Base-by-base conservation (phyloP, 306 rosid species). In the Cucurbita pepo region DNA sequence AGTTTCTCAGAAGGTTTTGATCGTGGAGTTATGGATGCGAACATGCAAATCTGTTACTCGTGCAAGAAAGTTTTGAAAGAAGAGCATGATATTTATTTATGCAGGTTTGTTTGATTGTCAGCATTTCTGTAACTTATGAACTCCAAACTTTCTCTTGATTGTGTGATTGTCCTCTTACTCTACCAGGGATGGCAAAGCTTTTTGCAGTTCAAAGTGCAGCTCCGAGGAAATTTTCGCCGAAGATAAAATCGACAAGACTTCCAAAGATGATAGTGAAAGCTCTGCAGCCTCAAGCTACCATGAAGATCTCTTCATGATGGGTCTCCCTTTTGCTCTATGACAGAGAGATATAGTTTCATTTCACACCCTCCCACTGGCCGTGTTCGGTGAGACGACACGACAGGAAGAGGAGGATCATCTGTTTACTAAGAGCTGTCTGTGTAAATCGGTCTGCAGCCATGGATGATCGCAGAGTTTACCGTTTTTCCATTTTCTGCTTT, bases 221-320 rank as follows among this genome's bases (percentile, higher is more conserved):
- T 77, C 82, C 12, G 79, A 84, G 79, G 86, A 77, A 75, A 77
- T 73, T 76, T 85, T 73, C 56, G 76, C 72, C 0, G 91, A 78
- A 74, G 85, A 82, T 36, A 83, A 85, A 85, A 64, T 75, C 67
- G 83, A 83, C 82, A 80, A 52, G 76, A 58, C 78, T 74, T 54
- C 58, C 55, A 70, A 74, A 56, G 76, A 76, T 73, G 81, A 80
- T 3, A 77, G 76, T 18, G 84, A 80, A 77, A 83, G 78, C 80
- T 87, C 95, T 75, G 84, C 88, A 38, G 64, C 51, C 21, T 87
- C 96, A 16, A 91, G 88, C 69, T 87, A 80, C 89, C 80, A 69
- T 60, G 90, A 83, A 80, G 82, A 89, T 79, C 60, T 88, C 81
- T 89, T 88, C 83, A 74, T 89, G 47, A 63, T 81, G 82, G 88